Base-by-base conservation (phyloP, 768 basidiomycete genomes). In the Termitomyces sp. region DNA sequence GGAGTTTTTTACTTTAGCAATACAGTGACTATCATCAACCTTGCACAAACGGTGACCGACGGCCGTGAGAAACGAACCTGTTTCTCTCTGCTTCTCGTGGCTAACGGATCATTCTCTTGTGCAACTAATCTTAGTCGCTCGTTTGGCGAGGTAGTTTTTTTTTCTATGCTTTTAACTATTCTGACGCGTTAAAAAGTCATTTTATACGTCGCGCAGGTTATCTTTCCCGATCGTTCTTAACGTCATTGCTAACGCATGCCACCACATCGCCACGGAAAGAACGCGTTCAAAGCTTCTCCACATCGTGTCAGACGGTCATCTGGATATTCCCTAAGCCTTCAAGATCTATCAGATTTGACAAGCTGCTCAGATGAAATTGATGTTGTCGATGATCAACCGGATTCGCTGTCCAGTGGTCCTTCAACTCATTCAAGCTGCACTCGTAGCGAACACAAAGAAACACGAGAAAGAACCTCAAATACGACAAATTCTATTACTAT, bases 401-500 rank as follows among this genome's bases (percentile, higher is more conserved):
- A 39, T 20, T 52, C 26, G 12, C 26, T n/a, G 27, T 52, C 36
- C 50, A 52, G 37, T 52, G 37, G 8, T 32, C 29, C 20, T 32
- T 43, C 39, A 7, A 42, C n/a, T 32, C 41, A 14, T 10, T 22
- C 29, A 34, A 42, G 31, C 42, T 22, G 22, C 20, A 16, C 39
- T 29, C 31, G 18, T 16, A 16, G 22, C 16, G 14, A 22, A 41
- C 42, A 44, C 12, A 22, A 6, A 34, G 14, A 16, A 13, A 32
- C 20, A 24, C 27, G 0, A 6, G 18, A 18, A 20, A 32, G n/a
- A 32, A 8, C 47, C 18, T 32, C 31, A 18, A 43, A 10, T 3
- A 32, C 46, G 9, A 36, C 56, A 16, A 42, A 57, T 42, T 36
- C 65, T 29, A 71, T 79, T 58, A 72, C 61, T 42, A 62, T 84